Evolutionary conservation across 768 basidiomycete species (phyloP).

Genomic region (Tylopilus subfusipes): DNA sequence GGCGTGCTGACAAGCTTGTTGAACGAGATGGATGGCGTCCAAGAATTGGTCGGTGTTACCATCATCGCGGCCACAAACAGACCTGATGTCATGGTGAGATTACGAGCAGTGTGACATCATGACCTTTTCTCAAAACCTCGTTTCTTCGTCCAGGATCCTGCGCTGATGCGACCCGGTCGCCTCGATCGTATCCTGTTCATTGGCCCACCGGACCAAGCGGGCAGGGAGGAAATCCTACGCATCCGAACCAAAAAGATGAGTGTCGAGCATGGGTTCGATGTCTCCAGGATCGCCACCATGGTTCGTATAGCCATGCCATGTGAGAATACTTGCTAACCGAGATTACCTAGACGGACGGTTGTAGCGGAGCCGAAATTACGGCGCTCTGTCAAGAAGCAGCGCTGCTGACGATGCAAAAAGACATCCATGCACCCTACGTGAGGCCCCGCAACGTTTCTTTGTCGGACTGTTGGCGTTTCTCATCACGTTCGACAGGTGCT

Average conservation of each 20-base stretch:
- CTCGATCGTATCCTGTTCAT: slow-evolving; percentile 94
- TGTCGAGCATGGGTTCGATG: slow-evolving; percentile 64
- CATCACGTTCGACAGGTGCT: slow-evolving; percentile 54
- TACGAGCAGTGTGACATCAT: background rate
- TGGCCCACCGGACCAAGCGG: slow-evolving; percentile 80
- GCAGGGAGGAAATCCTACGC: slow-evolving; percentile 79
- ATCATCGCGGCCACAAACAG: slow-evolving; percentile 95
- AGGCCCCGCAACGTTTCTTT: slow-evolving; percentile 27
- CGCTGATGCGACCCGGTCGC: slow-evolving; percentile 91
- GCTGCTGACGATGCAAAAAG: slow-evolving; percentile 81
- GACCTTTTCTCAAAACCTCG: background rate
- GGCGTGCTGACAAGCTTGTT: slow-evolving; percentile 90
- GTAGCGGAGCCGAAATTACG: slow-evolving; percentile 92
- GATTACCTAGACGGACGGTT: slow-evolving; percentile 74
- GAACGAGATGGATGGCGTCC: slow-evolving; percentile 99
- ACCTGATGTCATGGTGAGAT: slow-evolving; percentile 83
- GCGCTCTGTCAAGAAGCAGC: slow-evolving; percentile 97
- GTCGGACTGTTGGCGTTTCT: background rate
- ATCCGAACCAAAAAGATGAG: slow-evolving; percentile 81
- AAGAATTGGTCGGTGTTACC: slow-evolving; percentile 92
- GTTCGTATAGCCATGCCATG: slow-evolving; percentile 37
- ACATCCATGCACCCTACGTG: slow-evolving; percentile 76
- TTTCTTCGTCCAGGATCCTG: slow-evolving; percentile 66
- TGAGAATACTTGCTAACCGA: slow-evolving; percentile 4
- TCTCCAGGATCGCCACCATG: slow-evolving; percentile 63